Percentiles rank a stretch among this genome's conserved stretches.
Evolutionary conservation across 305 asterid species (phyloP).

Genomic region (Plantago coronopus): DNA sequence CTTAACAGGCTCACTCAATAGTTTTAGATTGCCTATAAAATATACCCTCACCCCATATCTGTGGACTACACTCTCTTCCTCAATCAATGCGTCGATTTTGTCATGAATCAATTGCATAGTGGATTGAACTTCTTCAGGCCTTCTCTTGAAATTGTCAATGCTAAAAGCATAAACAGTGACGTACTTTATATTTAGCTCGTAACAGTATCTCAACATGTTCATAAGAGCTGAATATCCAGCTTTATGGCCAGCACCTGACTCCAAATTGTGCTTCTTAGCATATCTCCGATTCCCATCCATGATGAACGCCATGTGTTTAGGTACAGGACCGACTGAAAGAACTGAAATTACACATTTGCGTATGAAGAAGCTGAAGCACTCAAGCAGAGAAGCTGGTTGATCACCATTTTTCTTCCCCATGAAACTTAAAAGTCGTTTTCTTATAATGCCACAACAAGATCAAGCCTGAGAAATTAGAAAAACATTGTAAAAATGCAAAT

Average conservation of each 20-base stretch:
- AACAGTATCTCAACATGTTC: slow-evolving; percentile 51
- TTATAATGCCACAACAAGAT: slow-evolving; percentile 19
- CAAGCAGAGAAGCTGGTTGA: slow-evolving; percentile 29
- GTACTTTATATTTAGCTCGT: slow-evolving; percentile 46
- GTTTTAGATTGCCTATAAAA: slow-evolving; percentile 61
- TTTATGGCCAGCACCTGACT: slow-evolving; percentile 43
- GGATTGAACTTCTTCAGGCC: slow-evolving; percentile 67
- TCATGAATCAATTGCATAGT: slow-evolving; percentile 68
- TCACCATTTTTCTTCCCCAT: slow-evolving; percentile 39
- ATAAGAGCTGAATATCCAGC: slow-evolving; percentile 49
- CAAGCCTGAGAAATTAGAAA: slow-evolving; percentile 16
- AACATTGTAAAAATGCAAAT: too few species aligned
- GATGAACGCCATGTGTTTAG: slow-evolving; percentile 59
- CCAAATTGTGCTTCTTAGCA: slow-evolving; percentile 42
- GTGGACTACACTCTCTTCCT: slow-evolving; percentile 52
- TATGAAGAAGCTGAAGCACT: slow-evolving; percentile 29
- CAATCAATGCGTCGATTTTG: slow-evolving; percentile 55
- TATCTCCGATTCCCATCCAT: slow-evolving; percentile 75
- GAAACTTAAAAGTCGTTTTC: slow-evolving; percentile 9
- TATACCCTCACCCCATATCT: slow-evolving; percentile 58
- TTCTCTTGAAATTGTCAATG: slow-evolving; percentile 60
- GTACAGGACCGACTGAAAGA: slow-evolving; percentile 46
- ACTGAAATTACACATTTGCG: slow-evolving; percentile 40
- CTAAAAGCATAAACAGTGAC: slow-evolving; percentile 66
- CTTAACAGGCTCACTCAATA: slow-evolving; percentile 50